Evolutionary conservation across 2,329 filamentous ascomycete species (phyloP).

Genomic region (Fusarium pseudoanthophilum): DNA sequence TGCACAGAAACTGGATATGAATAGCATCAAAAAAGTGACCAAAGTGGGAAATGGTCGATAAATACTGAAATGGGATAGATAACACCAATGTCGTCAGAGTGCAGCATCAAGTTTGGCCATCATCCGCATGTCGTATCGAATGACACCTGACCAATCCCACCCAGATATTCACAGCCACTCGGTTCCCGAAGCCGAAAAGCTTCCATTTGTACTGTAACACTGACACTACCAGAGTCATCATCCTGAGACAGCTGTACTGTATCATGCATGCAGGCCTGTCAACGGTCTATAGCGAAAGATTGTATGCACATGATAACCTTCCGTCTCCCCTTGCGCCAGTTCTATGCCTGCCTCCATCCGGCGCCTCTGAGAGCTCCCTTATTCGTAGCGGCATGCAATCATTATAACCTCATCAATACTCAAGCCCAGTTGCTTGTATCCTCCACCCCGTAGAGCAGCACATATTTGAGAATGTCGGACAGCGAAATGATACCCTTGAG

Average conservation of each 20-base stretch:
- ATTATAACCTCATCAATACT: constrained; percentile 34
- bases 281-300: constrained; percentile 38
- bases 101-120: constrained; percentile 30
- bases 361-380: constrained; percentile 15
- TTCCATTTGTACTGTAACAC: constrained; percentile 14
- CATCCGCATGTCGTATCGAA: constrained; percentile 16
- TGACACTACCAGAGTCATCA: constrained; percentile 26
- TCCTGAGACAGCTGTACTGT: constrained; percentile 17
- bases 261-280: constrained; percentile 14
- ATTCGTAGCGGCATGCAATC: constrained; percentile 39
- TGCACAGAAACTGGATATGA: not conserved
- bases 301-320: constrained; percentile 43
- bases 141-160: constrained; percentile 34
- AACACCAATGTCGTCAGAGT: constrained; percentile 29
- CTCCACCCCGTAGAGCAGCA: constrained; percentile 82
- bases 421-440: constrained; percentile 50
- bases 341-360: constrained; percentile 37
- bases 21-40: constrained; percentile 8
- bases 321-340: constrained; percentile 41
- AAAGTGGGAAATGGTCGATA: constrained; percentile 10
- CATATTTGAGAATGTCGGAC: constrained; percentile 96
- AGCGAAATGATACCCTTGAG: constrained; percentile 91
- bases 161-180: constrained; percentile 18
- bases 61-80: constrained; percentile 12
- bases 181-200: constrained; percentile 29